Evolutionary conservation across 2,329 filamentous ascomycete genomes (phyloP), one percentile per base, ranked within the genome.

Genomic region (Venturia aucupariae): DNA sequence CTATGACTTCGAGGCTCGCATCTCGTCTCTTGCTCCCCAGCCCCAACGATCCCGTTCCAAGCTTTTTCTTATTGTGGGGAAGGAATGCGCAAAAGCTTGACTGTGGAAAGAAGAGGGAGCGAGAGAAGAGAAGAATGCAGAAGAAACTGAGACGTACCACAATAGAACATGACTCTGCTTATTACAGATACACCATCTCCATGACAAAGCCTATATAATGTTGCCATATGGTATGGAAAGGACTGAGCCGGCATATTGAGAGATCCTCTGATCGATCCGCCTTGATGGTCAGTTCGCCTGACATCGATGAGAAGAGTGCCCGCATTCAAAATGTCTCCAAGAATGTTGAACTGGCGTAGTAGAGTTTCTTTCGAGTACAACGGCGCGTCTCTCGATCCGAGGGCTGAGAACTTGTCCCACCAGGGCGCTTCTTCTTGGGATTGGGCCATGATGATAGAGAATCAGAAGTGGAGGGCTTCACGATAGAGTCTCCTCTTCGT

Each of bases 211-310:
- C 78, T 72, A 46, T 78, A 77, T 63, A 80, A 69, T n/a, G 75
- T 74, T 1, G 71, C 76, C 51, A 75, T 70, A 67, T 80, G 80
- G 74, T 75, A 72, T 69, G 75, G 79, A 70, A 80, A 80, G 48
- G 74, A 75, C 61, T 80, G 77, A 0, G 78, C 78, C n/a, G 78
- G 78, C 48, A 80, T 71, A 65, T 80, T 80, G 39, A 80, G 68
- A 67, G 75, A 78, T n/a, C 77, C 77, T 30, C 73, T 71, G 60
- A 80, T 78, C 5, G 72, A 70, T 17, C 78, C 78, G 42, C 78
- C 78, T 63, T 78, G 76, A 66, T 78, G 80, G 69, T 80, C 78
- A n/a, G 74, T 80, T 46, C 78, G 72, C 27, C 78, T 75, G n/a
- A 65, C 61, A 66, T 67, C 64, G 35, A 66, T 57, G 22, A 66